phyloP scores from a whole-genome alignment of 169 alveolate species.

The Sarcocystis neurona region DNA sequence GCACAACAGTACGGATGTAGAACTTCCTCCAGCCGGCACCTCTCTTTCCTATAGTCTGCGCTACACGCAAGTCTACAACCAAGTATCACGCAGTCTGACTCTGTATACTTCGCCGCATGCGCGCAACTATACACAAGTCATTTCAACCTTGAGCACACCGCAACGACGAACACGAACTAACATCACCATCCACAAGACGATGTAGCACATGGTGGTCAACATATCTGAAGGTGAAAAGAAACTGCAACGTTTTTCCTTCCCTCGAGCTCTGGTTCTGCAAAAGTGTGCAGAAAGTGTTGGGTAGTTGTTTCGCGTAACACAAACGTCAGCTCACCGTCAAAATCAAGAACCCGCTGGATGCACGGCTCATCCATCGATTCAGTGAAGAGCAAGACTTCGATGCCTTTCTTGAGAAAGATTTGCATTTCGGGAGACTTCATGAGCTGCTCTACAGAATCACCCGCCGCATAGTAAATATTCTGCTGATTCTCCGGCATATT shows the following conservation, averaged over 20 bases:
- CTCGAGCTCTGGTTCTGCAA: no score
- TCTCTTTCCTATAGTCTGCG: no score
- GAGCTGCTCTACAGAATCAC: constrained; percentile 75
- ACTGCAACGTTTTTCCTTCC: neutral
- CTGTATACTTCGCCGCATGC: no score
- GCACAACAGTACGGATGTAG: no score
- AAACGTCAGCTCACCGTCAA: constrained; percentile 55
- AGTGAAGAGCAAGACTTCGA: constrained; percentile 92
- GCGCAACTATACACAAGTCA: no score
- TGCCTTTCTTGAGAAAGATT: constrained; percentile 87
- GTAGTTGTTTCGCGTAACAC: neutral
- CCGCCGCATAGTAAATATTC: constrained; percentile 88
- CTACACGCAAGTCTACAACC: no score
- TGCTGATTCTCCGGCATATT: constrained; percentile 93
- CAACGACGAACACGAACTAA: neutral
- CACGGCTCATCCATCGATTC: constrained; percentile 96
- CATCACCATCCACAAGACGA: neutral
- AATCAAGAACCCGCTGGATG: constrained; percentile 70
- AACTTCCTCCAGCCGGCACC: no score
- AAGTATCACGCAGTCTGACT: no score
- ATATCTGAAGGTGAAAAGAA: neutral
- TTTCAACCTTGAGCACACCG: no score
- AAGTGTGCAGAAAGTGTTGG: no score
- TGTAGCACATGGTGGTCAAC: no score
- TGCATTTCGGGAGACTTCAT: constrained; percentile 91